Base-by-base conservation (phyloP, 2,329 filamentous ascomycete genomes). In the Curvularia lunata region DNA sequence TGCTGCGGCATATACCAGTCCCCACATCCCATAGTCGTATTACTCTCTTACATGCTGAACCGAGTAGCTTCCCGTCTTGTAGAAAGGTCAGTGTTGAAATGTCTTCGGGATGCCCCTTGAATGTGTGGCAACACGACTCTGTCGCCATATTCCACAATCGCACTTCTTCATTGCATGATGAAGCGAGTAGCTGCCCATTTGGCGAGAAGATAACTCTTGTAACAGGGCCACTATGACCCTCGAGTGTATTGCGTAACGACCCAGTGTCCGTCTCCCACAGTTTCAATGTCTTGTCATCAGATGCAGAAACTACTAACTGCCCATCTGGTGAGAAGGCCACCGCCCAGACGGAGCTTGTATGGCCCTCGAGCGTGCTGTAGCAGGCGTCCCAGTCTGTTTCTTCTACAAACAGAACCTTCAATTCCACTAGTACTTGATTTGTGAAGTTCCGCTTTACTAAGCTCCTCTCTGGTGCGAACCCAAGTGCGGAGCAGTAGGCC, bases 401-500 rank as follows among this genome's bases (percentile, higher is more conserved):
- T 40, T 8, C 43, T 27, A 19, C 42, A 13, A 53, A 48, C 1
- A 64, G 21, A 38, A 64, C 53, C 6, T 57, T 30, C 6, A 58
- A 37, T 18, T 32, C 10, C 30, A 47, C 10, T 47, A 43, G 38
- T 10, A 59, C 48, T 50, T 62, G 28, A 4, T 46, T 28, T 2
- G 30, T 23, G 43, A 65, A 65, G 12, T n/a, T 56, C 34, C 55
- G 48, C 40, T 46, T 47, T 52, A 65, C 46, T 9, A 62, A 9
- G 38, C 67, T 70, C 21, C 7, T 52, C 48, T 66, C 62, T 10
- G 73, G 76, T 50, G 67, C 69, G 54, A 79, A 79, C 2, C 77
- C 25, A n/a, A 80, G 70, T 3, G 72, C 74, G 10, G 73, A 75
- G 5, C 38, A 69, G 58, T 80, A 80, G 19, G 66, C 56, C 58